phyloP scores from a whole-genome alignment of 306 rosid species.

The Vachellia collinsii region DNA sequence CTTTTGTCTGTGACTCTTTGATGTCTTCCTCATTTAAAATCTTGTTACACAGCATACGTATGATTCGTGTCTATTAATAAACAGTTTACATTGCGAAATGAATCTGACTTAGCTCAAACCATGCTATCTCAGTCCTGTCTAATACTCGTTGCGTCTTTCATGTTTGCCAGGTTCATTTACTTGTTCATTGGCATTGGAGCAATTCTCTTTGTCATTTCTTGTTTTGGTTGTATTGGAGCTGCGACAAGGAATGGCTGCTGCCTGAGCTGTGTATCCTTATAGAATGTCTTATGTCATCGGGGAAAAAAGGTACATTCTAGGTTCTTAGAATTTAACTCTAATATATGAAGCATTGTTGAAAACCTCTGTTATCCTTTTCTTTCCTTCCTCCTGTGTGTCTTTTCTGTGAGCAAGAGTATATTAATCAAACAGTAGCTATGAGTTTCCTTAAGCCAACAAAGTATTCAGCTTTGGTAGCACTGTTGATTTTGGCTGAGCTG shows the following conservation, averaged over 20 bases:
- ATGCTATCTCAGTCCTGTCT: conserved; percentile 23
- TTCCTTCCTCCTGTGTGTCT: background rate
- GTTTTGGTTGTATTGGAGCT: conserved; percentile 85
- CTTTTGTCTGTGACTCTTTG: too few relatives aligned
- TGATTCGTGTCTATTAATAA: background rate
- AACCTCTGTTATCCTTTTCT: conserved; percentile 9
- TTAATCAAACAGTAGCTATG: conserved; percentile 8
- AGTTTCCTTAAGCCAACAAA: conserved; percentile 70
- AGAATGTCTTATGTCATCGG: conserved; percentile 11
- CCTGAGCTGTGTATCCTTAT: conserved; percentile 87
- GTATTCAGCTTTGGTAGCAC: conserved; percentile 74
- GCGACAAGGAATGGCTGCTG: conserved; percentile 79
- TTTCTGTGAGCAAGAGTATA: conserved; percentile 16
- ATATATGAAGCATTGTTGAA: conserved; percentile 23
- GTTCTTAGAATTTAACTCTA: conserved; percentile 6
- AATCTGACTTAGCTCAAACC: conserved; percentile 24
- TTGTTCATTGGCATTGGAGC: conserved; percentile 81
- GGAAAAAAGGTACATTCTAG: background rate
- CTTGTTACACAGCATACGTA: background rate
- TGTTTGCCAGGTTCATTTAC: conserved; percentile 84
- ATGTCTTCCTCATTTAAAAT: too few relatives aligned
- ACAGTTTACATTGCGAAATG: conserved; percentile 7
- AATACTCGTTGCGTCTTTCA: conserved; percentile 23
- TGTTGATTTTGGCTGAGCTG: conserved; percentile 76
- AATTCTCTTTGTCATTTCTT: conserved; percentile 70